Evolutionary conservation across 2,329 filamentous ascomycete genomes (phyloP).

Genomic region (Colletotrichum paranaense): DNA sequence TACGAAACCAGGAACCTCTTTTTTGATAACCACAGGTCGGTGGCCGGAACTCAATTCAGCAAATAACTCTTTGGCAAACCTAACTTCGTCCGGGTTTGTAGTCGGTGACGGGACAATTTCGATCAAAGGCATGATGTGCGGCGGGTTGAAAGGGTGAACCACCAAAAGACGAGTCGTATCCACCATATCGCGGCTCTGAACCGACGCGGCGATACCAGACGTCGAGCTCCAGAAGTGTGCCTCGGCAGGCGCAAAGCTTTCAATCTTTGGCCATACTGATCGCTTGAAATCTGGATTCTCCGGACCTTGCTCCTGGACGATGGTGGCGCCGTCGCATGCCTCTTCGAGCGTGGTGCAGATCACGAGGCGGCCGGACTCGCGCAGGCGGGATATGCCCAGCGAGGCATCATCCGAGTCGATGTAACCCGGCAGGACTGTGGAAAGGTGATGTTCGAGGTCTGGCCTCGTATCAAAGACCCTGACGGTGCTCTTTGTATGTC

Average conservation of each 20-base stretch:
- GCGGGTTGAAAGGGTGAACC: slow-evolving; percentile 71
- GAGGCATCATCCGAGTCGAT: background rate
- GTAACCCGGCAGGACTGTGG: background rate
- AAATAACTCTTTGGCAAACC: slow-evolving; percentile 9
- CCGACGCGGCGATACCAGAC: slow-evolving; percentile 65
- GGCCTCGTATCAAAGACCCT: slow-evolving; percentile 62
- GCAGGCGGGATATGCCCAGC: slow-evolving; percentile 44
- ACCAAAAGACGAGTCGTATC: slow-evolving; percentile 57
- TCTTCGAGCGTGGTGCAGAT: slow-evolving; percentile 48
- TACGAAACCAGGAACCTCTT: slow-evolving; percentile 5
- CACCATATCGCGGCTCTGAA: slow-evolving; percentile 48
- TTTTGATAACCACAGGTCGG: slow-evolving; percentile 22
- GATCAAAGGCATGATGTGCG: slow-evolving; percentile 70
- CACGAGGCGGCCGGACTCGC: slow-evolving; percentile 44
- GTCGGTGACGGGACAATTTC: slow-evolving; percentile 61
- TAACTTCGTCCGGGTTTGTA: slow-evolving; percentile 4
- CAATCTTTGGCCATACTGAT: slow-evolving; percentile 61
- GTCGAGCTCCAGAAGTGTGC: slow-evolving; percentile 69
- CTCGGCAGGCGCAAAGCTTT: slow-evolving; percentile 52
- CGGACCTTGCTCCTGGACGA: slow-evolving; percentile 70
- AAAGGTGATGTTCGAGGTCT: slow-evolving; percentile 53
- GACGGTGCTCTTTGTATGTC: slow-evolving; percentile 51
- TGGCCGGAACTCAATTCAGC: background rate
- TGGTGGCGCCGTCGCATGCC: slow-evolving; percentile 58
- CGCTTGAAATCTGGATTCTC: slow-evolving; percentile 64